Evolutionary conservation across 228 moss, liverwort and hornwort species (phyloP), one percentile per base, ranked within the genome.

Genomic region (Sphagnum magellanicum): DNA sequence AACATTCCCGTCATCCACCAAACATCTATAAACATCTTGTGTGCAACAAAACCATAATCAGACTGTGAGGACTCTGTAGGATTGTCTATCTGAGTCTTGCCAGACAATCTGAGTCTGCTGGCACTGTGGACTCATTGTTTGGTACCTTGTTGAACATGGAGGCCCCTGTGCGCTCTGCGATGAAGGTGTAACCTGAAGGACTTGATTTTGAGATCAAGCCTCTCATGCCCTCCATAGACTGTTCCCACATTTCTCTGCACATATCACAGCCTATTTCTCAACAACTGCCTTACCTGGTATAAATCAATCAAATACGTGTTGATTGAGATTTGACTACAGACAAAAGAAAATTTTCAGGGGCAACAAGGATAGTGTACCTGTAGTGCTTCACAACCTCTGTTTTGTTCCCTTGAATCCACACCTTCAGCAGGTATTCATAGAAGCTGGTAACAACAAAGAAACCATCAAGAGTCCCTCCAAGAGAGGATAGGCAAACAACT

Each of bases 401-500:
- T 79, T 84, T 91, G 64, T 97, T 97, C 63, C 96, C 96, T 74
- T 81, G 79, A 50, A 97, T 73, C 96, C 96, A 97, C 73, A 84
- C 91, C 84, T 97, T 97, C 83, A 97, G 75, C 66, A 97, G 81
- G 73, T 97, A 97, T 77, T 97, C 96, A 51, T 93, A 97, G 68
- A 97, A 97, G 76, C 96, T 96, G 87, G 53, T 68, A 85, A 32
- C 64, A 67, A 67, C 13, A 32, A 32, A 32, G 32, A 32, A 32
- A 32, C 32, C 32, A 32, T 32, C 32, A 32, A 32, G 32, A 32
- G 1, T 32, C 32, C 32, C 32, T 32, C 32, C 32, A 32, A 32
- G 32, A 32, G 32, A 32, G 32, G 32, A 32, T 32, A 32, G 32
- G 32, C 32, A 32, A 32, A 32, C 32, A 32, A 32, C 32, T 32